Conservation (phyloP, 495 filamentous ascomycete species). For the Penicillium bialowiezense region DNA sequence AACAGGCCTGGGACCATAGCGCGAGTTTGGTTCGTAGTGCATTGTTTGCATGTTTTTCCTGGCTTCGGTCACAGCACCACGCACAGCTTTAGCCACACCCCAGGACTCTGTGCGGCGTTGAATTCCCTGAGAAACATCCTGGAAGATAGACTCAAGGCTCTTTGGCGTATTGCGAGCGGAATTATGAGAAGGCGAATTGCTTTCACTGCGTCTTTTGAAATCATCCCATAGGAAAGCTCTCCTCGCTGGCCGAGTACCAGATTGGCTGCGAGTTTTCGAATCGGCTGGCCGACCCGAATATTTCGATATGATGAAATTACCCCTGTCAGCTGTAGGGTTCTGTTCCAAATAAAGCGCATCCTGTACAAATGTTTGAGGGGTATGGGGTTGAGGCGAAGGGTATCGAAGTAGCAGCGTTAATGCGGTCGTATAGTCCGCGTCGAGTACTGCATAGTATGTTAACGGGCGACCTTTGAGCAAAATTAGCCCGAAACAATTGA, state of each 20-base stretch:
- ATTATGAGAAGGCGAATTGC: conserved; percentile 36
- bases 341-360: conserved; percentile 84
- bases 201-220: conserved; percentile 28
- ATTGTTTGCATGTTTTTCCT: conserved; percentile 68
- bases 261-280: conserved; percentile 30
- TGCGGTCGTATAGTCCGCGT: conserved; percentile 80
- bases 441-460: conserved; percentile 58
- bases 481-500: background rate
- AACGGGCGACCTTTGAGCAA: conserved; percentile 16
- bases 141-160: conserved; percentile 72
- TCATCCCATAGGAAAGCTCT: conserved; percentile 36
- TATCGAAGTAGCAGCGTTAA: conserved; percentile 82
- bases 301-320: conserved; percentile 71
- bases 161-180: conserved; percentile 58
- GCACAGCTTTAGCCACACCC: conserved; percentile 85
- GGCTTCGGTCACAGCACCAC: conserved; percentile 85
- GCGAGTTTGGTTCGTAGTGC: conserved; percentile 41
- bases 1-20: conserved; percentile 4
- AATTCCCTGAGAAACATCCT: conserved; percentile 81
- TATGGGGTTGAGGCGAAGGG: conserved; percentile 56
- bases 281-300: conserved; percentile 71
- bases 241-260: conserved; percentile 22
- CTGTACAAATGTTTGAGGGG: conserved; percentile 73
- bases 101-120: conserved; percentile 80
- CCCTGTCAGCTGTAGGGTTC: conserved; percentile 71